Conservation (phyloP, 495 filamentous ascomycete genomes). For the Cryomyces minteri region DNA sequence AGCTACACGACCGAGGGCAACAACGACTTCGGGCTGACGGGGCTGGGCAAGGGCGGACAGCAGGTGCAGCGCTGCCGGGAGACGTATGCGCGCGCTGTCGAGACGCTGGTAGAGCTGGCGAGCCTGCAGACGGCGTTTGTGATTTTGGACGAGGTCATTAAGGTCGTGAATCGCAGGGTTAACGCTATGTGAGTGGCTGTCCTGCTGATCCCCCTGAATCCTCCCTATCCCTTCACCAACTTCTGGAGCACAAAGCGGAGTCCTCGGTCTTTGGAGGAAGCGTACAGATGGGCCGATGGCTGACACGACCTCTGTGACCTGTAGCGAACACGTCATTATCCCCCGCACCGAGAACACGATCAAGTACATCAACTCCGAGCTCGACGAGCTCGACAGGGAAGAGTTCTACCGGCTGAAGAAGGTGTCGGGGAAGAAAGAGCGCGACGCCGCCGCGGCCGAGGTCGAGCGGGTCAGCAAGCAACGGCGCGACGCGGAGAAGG, state of each 20-base stretch:
- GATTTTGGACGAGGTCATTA: slow-evolving; percentile 96
- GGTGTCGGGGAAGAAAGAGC: slow-evolving; percentile 87
- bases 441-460: slow-evolving; percentile 57
- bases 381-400: slow-evolving; percentile 94
- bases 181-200: slow-evolving; percentile 67
- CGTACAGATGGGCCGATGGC: background rate
- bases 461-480: slow-evolving; percentile 25
- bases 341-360: slow-evolving; percentile 97
- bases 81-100: slow-evolving; percentile 92
- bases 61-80: slow-evolving; percentile 90
- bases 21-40: slow-evolving; percentile 92
- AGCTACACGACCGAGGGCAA: slow-evolving; percentile 68
- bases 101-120: slow-evolving; percentile 90
- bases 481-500: slow-evolving; percentile 25
- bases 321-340: slow-evolving; percentile 87
- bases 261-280: background rate
- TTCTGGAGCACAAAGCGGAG: background rate
- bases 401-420: slow-evolving; percentile 98
- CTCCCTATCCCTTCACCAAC: too few species aligned
- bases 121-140: slow-evolving; percentile 97
- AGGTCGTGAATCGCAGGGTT: slow-evolving; percentile 95
- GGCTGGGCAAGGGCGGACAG: slow-evolving; percentile 90
- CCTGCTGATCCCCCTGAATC: too few species aligned
- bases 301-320: background rate
- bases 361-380: slow-evolving; percentile 98